Conservation (phyloP, 2,329 filamentous ascomycete species). For the Camptophora hylomeconis region DNA sequence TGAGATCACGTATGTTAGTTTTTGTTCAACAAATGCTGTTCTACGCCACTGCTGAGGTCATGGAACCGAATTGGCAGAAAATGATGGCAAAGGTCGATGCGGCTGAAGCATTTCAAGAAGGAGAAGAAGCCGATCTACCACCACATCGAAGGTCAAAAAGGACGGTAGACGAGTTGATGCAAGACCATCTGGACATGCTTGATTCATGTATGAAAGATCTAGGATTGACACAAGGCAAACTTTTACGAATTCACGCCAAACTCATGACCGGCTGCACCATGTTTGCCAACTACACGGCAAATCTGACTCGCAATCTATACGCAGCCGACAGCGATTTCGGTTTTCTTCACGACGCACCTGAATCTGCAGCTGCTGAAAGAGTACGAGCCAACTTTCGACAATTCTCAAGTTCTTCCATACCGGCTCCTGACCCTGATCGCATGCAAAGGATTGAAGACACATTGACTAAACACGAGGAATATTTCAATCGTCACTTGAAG, state of each 20-base stretch:
- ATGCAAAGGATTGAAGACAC: constrained; percentile 74
- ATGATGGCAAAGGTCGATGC: constrained; percentile 75
- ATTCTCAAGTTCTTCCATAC: constrained; percentile 7
- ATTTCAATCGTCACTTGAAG: constrained; percentile 83
- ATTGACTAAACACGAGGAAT: constrained; percentile 80
- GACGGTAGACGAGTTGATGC: constrained; percentile 96
- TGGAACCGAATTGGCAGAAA: constrained; percentile 92
- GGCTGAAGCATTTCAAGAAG: constrained; percentile 29
- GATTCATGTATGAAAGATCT: constrained; percentile 97
- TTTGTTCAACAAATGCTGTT: constrained; percentile 96
- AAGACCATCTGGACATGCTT: constrained; percentile 95
- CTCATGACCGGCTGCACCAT: constrained; percentile 91
- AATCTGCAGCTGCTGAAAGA: constrained; percentile 4
- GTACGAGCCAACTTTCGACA: constrained; percentile 3
- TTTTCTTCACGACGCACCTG: constrained; percentile 9
- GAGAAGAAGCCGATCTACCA: constrained; percentile 6
- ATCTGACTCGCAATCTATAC: constrained; percentile 71
- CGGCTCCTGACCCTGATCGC: constrained; percentile 37
- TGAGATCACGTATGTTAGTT: constrained; percentile 86
- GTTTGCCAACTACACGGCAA: constrained; percentile 82
- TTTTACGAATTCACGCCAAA: constrained; percentile 90
- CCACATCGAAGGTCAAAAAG: constrained; percentile 35
- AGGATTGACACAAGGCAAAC: constrained; percentile 94
- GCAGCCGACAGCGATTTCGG: constrained; percentile 70
- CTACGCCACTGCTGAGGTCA: constrained; percentile 92